Base-by-base conservation (phyloP, 2,329 filamentous ascomycete genomes). In the Sporothrix pallida region DNA sequence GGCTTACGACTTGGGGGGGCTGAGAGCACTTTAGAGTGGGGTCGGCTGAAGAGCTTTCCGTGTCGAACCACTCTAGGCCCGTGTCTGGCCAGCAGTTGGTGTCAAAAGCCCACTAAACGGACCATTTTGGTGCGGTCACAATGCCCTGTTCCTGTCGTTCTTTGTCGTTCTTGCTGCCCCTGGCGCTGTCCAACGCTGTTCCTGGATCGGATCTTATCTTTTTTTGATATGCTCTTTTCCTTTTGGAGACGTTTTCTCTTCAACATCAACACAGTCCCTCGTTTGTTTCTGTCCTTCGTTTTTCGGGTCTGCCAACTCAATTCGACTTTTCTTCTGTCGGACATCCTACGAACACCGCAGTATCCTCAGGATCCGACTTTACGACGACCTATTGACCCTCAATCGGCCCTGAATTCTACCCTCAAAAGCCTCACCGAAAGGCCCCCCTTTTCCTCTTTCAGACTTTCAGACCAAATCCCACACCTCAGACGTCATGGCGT, bases 201-300 rank as follows among this genome's bases (percentile, higher is more conserved):
- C 74, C 74, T 75, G 72, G 67, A 72, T 74, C 63, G 44, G 69
- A 75, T 74, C 70, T 72, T 74, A 75, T 71, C 69, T 67, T 37
- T 37, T 37, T 37, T 3, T 52, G 67, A 69, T 73, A 26, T 60
- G 42, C 46, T 69, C 48, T 46, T 31, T 69, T 4, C 42, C 20
- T 23, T 52, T 46, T 15, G 10, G 9, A 42, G 42, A 65, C 46
- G 20, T 37, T 52, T 52, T 46, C 62, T 67, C 56, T 67, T 67
- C 37, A 65, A 65, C n/a, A 46, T n/a, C 37, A 7, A 20, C 65
- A n/a, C 46, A 15, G 46, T 37, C 46, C n/a, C 44, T 46, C 69
- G 54, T 31, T 56, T 12, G 10, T 44, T 46, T 20, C 15, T 31
- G 37, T 17, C 1, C n/a, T 48, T 12, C 1, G 2, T 10, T 20